phyloP scores from a whole-genome alignment of 345 rosid species.

The Linum trigynum region DNA sequence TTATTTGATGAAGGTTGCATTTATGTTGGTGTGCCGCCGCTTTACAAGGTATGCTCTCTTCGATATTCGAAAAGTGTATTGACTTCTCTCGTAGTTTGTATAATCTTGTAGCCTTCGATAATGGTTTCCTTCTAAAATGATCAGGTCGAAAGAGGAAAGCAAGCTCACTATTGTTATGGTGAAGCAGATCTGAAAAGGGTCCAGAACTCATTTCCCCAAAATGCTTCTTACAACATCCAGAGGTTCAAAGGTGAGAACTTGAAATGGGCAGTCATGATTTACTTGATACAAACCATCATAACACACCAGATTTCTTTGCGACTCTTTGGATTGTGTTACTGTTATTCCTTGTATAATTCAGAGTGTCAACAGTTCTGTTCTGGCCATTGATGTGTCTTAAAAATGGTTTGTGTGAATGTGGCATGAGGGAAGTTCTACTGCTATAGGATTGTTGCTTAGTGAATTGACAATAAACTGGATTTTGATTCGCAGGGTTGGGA shows the following conservation, averaged over 20 bases:
- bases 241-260: constrained; percentile 77
- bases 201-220: constrained; percentile 50
- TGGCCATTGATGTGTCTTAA: no score
- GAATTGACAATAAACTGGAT: no score
- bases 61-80: background rate
- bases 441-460: no score
- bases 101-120: background rate
- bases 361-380: no score
- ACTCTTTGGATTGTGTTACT: background rate
- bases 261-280: background rate
- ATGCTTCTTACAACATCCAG: constrained; percentile 84
- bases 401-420: no score
- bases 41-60: constrained; percentile 56
- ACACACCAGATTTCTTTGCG: background rate
- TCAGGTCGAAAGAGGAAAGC: constrained; percentile 92
- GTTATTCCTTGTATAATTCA: background rate
- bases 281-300: no score
- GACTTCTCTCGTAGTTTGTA: background rate
- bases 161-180: constrained; percentile 64
- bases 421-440: background rate
- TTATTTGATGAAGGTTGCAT: constrained; percentile 88
- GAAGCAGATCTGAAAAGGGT: constrained; percentile 61
- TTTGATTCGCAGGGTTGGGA: constrained; percentile 56
- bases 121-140: constrained; percentile 14
- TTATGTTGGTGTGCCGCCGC: constrained; percentile 97